A percentile compares a stretch with the other conserved stretches of the same genome.
These are phyloP conservation scores for Rhododendron vialii DNA, from an alignment of 148 eudicot genomes.

Conservation along the genomic window DNA sequence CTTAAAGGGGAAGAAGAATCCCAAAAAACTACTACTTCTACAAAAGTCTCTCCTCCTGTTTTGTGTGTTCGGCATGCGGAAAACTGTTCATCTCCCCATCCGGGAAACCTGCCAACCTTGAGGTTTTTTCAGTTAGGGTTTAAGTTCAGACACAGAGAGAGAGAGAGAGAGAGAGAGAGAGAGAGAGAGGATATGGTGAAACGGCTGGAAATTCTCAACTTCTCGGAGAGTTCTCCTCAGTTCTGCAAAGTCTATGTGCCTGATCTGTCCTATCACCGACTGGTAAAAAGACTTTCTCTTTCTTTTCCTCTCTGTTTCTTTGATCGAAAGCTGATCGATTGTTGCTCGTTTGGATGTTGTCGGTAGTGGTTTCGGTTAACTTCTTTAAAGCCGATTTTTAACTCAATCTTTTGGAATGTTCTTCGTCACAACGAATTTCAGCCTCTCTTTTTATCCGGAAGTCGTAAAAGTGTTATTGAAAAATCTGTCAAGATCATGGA, in stretches of 20 bases:
- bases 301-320: too few species aligned
- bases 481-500: too few species aligned
- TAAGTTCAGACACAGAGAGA: background rate
- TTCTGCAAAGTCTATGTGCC: slow-evolving; percentile 20
- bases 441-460: too few species aligned
- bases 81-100: too few species aligned
- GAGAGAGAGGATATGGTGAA: background rate
- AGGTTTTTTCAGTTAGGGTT: background rate
- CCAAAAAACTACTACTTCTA: too few species aligned
- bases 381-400: background rate
- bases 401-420: too few species aligned
- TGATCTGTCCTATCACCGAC: background rate
- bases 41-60: background rate
- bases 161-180: too few species aligned
- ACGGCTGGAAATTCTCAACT: background rate
- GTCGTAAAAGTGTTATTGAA: too few species aligned
- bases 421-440: too few species aligned
- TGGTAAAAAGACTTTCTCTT: background rate
- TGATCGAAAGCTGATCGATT: too few species aligned
- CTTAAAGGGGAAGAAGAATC: too few species aligned
- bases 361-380: too few species aligned
- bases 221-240: slow-evolving; percentile 6
- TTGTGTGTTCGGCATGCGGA: background rate
- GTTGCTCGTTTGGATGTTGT: background rate
- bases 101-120: background rate